phyloP scores from a whole-genome alignment of 257 asterid genomes.

The Ilex aquifolium region DNA sequence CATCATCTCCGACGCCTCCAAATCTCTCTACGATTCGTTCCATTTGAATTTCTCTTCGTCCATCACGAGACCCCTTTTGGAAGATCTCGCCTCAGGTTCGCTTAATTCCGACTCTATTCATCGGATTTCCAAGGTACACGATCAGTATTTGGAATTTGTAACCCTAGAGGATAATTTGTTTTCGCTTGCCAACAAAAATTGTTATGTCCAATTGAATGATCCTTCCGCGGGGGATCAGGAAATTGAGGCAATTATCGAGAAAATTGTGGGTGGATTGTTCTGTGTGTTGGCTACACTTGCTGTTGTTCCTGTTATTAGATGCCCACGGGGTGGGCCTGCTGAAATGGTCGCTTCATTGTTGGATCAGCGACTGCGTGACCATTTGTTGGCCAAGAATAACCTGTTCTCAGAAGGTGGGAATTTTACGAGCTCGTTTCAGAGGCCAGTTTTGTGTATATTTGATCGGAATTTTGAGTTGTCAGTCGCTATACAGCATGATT shows the following conservation, averaged over 20 bases:
- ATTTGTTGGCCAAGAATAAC: constrained; percentile 80
- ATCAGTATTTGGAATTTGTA: constrained; percentile 90
- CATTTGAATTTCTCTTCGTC: constrained; percentile 95
- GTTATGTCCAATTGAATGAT: constrained; percentile 90
- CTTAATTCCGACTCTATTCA: constrained; percentile 74
- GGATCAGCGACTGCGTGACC: constrained; percentile 89
- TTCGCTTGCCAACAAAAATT: constrained; percentile 79
- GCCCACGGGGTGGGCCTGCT: constrained; percentile 97
- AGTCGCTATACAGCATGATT: constrained; percentile 85
- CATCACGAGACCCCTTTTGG: constrained; percentile 82
- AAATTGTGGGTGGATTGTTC: constrained; percentile 76
- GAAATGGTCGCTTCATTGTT: constrained; percentile 91
- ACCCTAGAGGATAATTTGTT: constrained; percentile 83
- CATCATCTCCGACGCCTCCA: constrained; percentile 64
- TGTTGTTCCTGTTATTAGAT: constrained; percentile 89
- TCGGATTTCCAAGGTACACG: constrained; percentile 87
- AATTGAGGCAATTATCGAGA: constrained; percentile 75
- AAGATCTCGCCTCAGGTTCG: constrained; percentile 85
- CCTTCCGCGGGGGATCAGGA: constrained; percentile 94
- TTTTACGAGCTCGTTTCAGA: constrained; percentile 77
- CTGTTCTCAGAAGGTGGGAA: constrained; percentile 74
- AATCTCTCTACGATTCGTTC: constrained; percentile 70
- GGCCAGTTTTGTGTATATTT: constrained; percentile 87
- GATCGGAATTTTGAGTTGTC: constrained; percentile 93
- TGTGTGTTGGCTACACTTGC: constrained; percentile 94